phyloP scores from a whole-genome alignment of 2,329 filamentous ascomycete genomes.

The Cordyceps farinosa region DNA sequence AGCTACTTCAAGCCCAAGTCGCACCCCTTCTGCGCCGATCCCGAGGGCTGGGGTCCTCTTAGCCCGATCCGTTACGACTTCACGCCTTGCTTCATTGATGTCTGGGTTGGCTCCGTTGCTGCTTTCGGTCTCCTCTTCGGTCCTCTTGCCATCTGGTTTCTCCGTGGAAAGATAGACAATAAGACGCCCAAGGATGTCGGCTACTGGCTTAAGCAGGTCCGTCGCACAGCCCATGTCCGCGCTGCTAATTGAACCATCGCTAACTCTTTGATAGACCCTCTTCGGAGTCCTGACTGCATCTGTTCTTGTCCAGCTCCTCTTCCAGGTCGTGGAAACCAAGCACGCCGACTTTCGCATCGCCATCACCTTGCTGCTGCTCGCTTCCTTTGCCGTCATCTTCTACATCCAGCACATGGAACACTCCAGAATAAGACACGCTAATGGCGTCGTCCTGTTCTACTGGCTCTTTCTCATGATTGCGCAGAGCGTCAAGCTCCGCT shows the following conservation, averaged over 20 bases:
- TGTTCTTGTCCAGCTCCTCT: conserved; percentile 65
- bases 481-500: conserved; percentile 78
- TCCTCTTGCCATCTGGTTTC: conserved; percentile 72
- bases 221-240: conserved; percentile 23
- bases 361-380: conserved; percentile 68
- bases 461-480: conserved; percentile 83
- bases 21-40: conserved; percentile 81
- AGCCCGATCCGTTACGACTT: conserved; percentile 88
- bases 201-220: conserved; percentile 88
- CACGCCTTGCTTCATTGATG: conserved; percentile 94
- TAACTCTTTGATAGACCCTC: conserved; percentile 41
- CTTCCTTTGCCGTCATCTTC: conserved; percentile 72
- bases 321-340: conserved; percentile 62
- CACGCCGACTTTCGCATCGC: conserved; percentile 83
- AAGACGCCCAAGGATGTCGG: conserved; percentile 76
- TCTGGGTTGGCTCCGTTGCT: conserved; percentile 77
- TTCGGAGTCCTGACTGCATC: conserved; percentile 66
- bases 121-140: conserved; percentile 77
- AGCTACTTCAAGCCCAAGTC: conserved; percentile 58
- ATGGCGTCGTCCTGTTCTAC: conserved; percentile 85
- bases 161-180: conserved; percentile 31
- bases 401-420: conserved; percentile 84
- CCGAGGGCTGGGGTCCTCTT: conserved; percentile 92
- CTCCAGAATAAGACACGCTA: conserved; percentile 75
- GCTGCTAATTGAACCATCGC: background rate